These are phyloP conservation scores for Podospora sp. DNA, from an alignment of 495 filamentous ascomycete genomes.

Conservation along the genomic window DNA sequence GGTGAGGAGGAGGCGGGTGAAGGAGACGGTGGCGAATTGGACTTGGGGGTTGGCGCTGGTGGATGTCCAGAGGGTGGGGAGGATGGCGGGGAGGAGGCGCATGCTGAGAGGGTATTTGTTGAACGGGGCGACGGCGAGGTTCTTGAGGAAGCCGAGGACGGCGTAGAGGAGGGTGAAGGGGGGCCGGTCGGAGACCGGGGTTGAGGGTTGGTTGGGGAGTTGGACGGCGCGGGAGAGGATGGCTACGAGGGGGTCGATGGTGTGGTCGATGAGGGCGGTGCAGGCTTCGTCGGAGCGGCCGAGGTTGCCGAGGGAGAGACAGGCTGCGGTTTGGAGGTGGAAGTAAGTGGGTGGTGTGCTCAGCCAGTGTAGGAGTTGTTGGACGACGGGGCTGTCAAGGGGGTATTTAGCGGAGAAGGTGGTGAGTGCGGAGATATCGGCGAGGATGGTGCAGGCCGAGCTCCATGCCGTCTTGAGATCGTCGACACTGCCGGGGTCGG, in stretches of 20 bases:
- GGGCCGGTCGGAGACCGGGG: constrained; percentile 4
- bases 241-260: constrained; percentile 59
- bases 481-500: constrained; percentile 52
- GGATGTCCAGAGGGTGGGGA: constrained; percentile 63
- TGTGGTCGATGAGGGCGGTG: constrained; percentile 56
- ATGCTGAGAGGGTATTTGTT: constrained; percentile 65
- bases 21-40: constrained; percentile 67
- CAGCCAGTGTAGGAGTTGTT: constrained; percentile 55
- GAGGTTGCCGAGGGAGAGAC: constrained; percentile 77
- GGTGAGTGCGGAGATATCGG: constrained; percentile 64
- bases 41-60: constrained; percentile 63
- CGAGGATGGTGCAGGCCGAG: constrained; percentile 59
- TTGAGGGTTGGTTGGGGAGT: neutral
- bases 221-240: constrained; percentile 47
- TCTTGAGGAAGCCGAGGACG: constrained; percentile 74
- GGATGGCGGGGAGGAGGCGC: constrained; percentile 41
- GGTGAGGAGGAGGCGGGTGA: constrained; percentile 66
- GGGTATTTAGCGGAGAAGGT: constrained; percentile 50
- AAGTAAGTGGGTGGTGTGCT: constrained; percentile 13
- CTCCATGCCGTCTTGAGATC: constrained; percentile 56
- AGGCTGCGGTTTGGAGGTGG: constrained; percentile 71
- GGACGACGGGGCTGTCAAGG: constrained; percentile 47
- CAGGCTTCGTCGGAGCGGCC: constrained; percentile 69
- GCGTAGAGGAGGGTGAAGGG: constrained; percentile 49
- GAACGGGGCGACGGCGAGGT: constrained; percentile 67